Evolutionary conservation across 225 moss, liverwort and hornwort species (phyloP).

Genomic region (Asterella californica): DNA sequence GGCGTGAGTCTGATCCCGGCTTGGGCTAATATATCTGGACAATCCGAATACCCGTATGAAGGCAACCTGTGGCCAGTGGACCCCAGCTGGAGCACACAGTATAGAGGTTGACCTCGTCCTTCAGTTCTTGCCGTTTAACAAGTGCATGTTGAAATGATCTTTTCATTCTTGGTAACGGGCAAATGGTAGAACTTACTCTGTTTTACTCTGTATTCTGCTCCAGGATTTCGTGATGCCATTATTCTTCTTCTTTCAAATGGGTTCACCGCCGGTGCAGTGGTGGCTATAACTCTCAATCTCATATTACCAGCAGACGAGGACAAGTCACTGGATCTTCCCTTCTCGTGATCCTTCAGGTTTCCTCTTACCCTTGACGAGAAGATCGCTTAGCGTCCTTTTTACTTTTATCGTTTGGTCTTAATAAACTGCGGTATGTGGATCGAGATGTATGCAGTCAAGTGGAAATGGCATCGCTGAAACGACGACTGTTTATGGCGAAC

Average conservation of each 20-base stretch:
- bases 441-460: too few relatives aligned
- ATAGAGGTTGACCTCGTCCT: constrained; percentile 45
- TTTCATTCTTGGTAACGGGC: neutral
- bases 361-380: neutral
- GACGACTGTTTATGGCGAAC: too few relatives aligned
- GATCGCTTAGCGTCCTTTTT: too few relatives aligned
- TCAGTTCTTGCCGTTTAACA: neutral
- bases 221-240: constrained; percentile 83
- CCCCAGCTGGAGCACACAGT: constrained; percentile 56
- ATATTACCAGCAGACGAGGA: constrained; percentile 45
- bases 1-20: constrained; percentile 75
- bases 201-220: constrained; percentile 10
- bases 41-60: constrained; percentile 52
- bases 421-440: too few relatives aligned
- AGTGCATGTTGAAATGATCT: neutral
- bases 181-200: neutral
- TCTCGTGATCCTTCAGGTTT: constrained; percentile 8
- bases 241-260: constrained; percentile 77
- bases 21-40: constrained; percentile 84
- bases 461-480: too few relatives aligned
- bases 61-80: constrained; percentile 86
- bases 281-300: constrained; percentile 73
- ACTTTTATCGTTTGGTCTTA: too few relatives aligned
- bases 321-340: neutral
- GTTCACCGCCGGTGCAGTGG: constrained; percentile 77